A percentile compares a stretch with the other conserved stretches of the same genome.
Conservation (phyloP, 2,329 filamentous ascomycete genomes). For the Verticillium isaacii region DNA sequence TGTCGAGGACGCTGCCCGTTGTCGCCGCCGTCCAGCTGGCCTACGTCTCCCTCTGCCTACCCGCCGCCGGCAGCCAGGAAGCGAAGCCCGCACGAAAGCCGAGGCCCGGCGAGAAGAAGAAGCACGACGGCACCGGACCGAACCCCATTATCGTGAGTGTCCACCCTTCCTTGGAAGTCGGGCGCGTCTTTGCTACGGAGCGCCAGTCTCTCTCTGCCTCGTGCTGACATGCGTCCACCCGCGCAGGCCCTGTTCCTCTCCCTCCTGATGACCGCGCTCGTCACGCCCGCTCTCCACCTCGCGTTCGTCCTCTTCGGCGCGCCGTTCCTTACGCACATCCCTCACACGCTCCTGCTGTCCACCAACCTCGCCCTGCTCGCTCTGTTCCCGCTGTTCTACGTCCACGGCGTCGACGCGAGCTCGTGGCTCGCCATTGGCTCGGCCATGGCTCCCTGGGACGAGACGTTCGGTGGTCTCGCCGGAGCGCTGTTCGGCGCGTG, state of each 20-base stretch:
- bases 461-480: conserved; percentile 76
- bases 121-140: conserved; percentile 35
- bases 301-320: conserved; percentile 85
- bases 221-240: background rate
- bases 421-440: conserved; percentile 70
- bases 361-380: conserved; percentile 77
- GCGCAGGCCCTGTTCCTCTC: conserved; percentile 40
- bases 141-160: conserved; percentile 41
- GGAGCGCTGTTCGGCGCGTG: conserved; percentile 79
- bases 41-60: conserved; percentile 61
- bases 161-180: too few species aligned
- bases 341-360: conserved; percentile 74
- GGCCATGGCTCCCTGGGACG: conserved; percentile 68
- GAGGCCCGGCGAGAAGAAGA: conserved; percentile 52
- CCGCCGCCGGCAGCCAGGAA: conserved; percentile 47
- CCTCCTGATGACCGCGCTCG: conserved; percentile 59
- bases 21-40: conserved; percentile 59
- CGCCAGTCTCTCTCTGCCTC: background rate
- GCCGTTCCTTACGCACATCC: conserved; percentile 74
- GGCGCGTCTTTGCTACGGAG: too few species aligned
- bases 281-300: conserved; percentile 59
- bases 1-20: conserved; percentile 57
- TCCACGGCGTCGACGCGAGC: conserved; percentile 68
- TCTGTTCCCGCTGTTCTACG: conserved; percentile 77
- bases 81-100: conserved; percentile 41